Evolutionary conservation across 2,329 filamentous ascomycete species (phyloP).

Genomic region (Moelleriella libera): DNA sequence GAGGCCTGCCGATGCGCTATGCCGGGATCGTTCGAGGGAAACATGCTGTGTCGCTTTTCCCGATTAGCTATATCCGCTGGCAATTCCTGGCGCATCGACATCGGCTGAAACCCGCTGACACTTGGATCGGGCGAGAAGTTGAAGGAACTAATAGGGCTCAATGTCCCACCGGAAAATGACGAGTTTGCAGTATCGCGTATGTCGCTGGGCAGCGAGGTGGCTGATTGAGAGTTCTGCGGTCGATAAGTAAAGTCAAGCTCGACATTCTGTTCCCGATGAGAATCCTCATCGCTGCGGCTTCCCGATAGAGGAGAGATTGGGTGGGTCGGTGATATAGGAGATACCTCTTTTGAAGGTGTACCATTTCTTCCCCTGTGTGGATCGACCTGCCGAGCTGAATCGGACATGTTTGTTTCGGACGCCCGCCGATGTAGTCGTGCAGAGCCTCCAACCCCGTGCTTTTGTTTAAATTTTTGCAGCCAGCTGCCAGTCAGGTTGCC

Average conservation of each 20-base stretch:
- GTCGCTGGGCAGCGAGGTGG: constrained; percentile 18
- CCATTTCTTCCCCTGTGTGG: constrained; percentile 2
- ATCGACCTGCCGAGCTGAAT: constrained; percentile 41
- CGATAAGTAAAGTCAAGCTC: constrained; percentile 19
- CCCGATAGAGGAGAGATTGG: constrained; percentile 56
- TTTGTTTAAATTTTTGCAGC: constrained; percentile 93
- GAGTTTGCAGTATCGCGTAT: constrained; percentile 25
- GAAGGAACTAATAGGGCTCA: constrained; percentile 64
- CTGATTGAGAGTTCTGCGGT: constrained; percentile 19
- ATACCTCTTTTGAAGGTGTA: constrained; percentile 43
- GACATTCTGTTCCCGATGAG: constrained; percentile 30
- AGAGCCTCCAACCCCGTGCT: constrained; percentile 44
- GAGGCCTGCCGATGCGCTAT: constrained; percentile 28
- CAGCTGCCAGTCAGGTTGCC: constrained; percentile 62
- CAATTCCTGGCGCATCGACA: constrained; percentile 17
- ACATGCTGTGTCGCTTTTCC: constrained; percentile 63
- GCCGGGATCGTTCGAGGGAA: constrained; percentile 57
- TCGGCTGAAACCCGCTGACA: constrained; percentile 44
- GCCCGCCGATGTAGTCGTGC: constrained; percentile 39
- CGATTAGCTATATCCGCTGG: constrained; percentile 54
- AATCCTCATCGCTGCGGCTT: constrained; percentile 54
- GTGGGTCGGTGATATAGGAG: constrained; percentile 57
- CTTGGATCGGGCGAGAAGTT: constrained; percentile 62
- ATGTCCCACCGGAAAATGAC: constrained; percentile 56
- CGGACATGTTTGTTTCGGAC: constrained; percentile 58